Base-by-base conservation (phyloP, 2,329 filamentous ascomycete genomes). In the Fonsecaea erecta region DNA sequence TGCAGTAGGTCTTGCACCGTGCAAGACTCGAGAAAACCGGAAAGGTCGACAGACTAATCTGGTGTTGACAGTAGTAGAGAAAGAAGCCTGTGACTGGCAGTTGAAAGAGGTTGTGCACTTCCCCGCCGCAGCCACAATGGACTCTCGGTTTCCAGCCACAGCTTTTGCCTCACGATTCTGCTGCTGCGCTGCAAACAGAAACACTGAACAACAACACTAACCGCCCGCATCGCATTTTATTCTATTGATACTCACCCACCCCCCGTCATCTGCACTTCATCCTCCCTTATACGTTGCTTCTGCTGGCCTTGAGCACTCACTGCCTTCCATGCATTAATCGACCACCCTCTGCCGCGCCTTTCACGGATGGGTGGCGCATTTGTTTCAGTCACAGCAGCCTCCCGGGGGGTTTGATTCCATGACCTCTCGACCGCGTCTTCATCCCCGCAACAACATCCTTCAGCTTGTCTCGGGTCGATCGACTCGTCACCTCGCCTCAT, bases 381-480 rank as follows among this genome's bases (percentile, higher is more conserved):
- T 67, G 62, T 67, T 67, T 64, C 65, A 62, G 40, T 16, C 21
- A 26, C 28, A 58, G 28, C 59, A 60, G 48, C 48, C 48, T 24
- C 53, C 21, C 28, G 43, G 18, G 37, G 24, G 18, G 30, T n/a
- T 34, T 52, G 57, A 60, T 52, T 60, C 53, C 48, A 62, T 62
- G 65, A 60, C 62, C 61, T 62, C 55, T 24, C 37, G 28, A 62
- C 52, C 62, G 57, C 54, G 52, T 65, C 30, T 26, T 14, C 18
- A 18, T 30, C 57, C n/a, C 21, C 9, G n/a, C 18, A 34, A 40
- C 48, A 51, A 51, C 18, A 28, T 51, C 7, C 26, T 40, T 48
- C 24, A n/a, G 9, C 35, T 28, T 52, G 24, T 8, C 14, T 55
- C 40, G 18, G 37, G 12, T 62, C 26, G 28, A 51, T 52, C 4